Conservation (phyloP, 495 filamentous ascomycete species). For the Penicillium salamii region DNA sequence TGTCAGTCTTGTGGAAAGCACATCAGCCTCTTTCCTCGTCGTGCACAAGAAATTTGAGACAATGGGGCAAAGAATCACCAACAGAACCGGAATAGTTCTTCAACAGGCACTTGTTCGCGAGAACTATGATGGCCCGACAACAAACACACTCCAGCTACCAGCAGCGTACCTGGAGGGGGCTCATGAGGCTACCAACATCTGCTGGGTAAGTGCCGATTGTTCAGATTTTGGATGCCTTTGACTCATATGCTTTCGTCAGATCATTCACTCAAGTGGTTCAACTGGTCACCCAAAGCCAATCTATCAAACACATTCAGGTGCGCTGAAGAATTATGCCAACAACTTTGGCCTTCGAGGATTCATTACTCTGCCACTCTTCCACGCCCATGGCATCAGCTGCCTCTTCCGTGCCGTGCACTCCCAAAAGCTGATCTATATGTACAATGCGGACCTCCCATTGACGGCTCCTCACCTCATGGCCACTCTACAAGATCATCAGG, state of each 20-base stretch:
- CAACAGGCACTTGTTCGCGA: conserved; percentile 8
- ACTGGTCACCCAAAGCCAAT: conserved; percentile 41
- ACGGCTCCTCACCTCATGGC: conserved; percentile 36
- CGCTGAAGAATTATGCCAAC: conserved; percentile 38
- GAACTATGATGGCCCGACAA: not conserved
- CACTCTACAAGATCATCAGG: conserved; percentile 33
- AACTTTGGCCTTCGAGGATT: conserved; percentile 42
- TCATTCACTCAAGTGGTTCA: conserved; percentile 43
- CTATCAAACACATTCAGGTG: conserved; percentile 39
- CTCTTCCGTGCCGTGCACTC: conserved; percentile 46
- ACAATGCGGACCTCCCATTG: conserved; percentile 43
- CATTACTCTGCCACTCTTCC: conserved; percentile 52
- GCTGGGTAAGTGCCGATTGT: conserved; percentile 22
- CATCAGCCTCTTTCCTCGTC: conserved; percentile 19
- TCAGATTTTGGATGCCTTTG: too few relatives aligned
- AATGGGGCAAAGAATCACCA: conserved; percentile 11
- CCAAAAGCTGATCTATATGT: conserved; percentile 40
- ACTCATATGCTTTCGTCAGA: too few relatives aligned
- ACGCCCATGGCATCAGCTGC: conserved; percentile 48
- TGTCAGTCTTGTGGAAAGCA: conserved; percentile 32
- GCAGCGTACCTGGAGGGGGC: conserved; percentile 16
- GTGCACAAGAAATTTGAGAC: conserved; percentile 13
- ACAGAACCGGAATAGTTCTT: conserved; percentile 10
- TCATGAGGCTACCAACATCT: conserved; percentile 21
- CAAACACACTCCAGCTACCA: not conserved